Percentiles rank a stretch among this genome's conserved stretches.
Conservation (phyloP, 495 filamentous ascomycete genomes). For the Clavariopsis aquatica region DNA sequence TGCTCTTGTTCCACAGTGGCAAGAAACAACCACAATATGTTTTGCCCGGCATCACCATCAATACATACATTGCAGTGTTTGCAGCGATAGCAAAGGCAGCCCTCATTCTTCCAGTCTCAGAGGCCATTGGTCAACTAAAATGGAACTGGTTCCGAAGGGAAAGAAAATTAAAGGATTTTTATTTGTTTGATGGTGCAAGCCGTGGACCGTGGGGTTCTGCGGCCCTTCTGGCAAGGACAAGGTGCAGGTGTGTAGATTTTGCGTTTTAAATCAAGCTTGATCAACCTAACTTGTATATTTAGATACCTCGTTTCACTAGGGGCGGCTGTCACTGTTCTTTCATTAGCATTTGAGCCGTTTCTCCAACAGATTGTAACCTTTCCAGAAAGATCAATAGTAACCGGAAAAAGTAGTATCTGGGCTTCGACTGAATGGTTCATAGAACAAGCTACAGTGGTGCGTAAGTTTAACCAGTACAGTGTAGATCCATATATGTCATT, state of each 20-base stretch:
- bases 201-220: conserved; percentile 26
- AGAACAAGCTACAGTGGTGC: not conserved
- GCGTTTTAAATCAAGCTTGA: not conserved
- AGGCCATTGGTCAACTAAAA: conserved; percentile 31
- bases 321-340: conserved; percentile 38
- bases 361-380: conserved; percentile 44
- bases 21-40: conserved; percentile 20
- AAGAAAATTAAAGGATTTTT: conserved; percentile 19
- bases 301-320: conserved; percentile 38
- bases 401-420: not conserved
- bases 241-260: conserved; percentile 13
- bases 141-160: conserved; percentile 28
- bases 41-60: conserved; percentile 22
- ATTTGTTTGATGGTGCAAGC: conserved; percentile 26
- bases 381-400: conserved; percentile 9
- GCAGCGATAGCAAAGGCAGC: conserved; percentile 29
- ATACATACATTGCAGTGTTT: conserved; percentile 29
- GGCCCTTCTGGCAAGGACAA: conserved; percentile 19
- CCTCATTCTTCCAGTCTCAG: conserved; percentile 29
- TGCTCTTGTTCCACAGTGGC: conserved; percentile 18
- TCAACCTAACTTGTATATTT: not conserved
- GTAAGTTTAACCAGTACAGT: not conserved
- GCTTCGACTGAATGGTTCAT: not conserved
- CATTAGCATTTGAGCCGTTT: conserved; percentile 44
- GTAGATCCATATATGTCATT: not conserved